phyloP scores from a whole-genome alignment of 139 green algal species.

The Zygnema circumcarinatum region DNA sequence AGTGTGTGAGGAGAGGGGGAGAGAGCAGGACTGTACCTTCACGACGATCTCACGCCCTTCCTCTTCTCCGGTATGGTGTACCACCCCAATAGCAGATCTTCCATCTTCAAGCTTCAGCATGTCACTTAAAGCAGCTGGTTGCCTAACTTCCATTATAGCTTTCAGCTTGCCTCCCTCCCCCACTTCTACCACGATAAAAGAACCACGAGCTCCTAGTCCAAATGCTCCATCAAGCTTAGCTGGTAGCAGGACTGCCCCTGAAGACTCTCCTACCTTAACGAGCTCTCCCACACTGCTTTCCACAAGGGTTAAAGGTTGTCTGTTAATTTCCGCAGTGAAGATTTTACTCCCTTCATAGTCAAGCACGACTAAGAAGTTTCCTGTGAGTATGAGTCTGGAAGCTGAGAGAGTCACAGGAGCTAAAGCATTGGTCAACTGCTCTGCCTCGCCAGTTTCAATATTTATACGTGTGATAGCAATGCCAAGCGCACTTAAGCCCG shows the following conservation, averaged over 20 bases:
- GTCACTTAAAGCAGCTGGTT: conserved; percentile 5
- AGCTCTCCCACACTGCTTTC: neutral
- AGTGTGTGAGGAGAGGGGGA: neutral
- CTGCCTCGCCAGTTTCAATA: neutral
- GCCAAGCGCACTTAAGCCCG: neutral
- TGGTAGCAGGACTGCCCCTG: neutral
- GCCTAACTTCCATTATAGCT: neutral
- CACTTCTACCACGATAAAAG: neutral
- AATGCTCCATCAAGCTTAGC: conserved; percentile 13
- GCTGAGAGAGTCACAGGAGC: neutral
- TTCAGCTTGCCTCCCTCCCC: neutral
- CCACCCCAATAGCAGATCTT: neutral
- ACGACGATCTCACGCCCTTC: neutral
- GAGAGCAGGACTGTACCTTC: neutral
- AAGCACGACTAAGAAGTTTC: neutral
- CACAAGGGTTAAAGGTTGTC: neutral
- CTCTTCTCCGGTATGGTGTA: neutral
- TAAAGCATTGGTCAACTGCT: neutral
- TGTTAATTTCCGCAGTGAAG: neutral
- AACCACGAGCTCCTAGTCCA: neutral
- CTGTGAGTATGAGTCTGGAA: neutral
- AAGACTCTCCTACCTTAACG: neutral
- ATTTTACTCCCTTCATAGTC: neutral
- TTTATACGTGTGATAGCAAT: neutral
- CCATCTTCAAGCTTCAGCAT: neutral